phyloP scores from a whole-genome alignment of 2,329 filamentous ascomycete genomes.

The Arthrobotrys musiformis region DNA sequence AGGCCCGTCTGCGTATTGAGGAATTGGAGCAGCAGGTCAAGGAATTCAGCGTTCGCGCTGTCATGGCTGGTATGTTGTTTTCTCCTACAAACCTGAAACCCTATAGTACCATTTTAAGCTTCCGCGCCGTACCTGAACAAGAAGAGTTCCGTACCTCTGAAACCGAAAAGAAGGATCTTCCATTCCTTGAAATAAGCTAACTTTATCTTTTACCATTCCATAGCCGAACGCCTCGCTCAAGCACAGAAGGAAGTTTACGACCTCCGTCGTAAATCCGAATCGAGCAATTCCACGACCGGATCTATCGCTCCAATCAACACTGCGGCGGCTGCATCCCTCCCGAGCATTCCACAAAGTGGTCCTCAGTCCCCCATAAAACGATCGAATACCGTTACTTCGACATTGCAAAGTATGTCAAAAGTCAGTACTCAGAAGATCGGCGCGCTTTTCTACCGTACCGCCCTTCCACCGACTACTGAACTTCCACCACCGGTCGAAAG shows the following conservation, averaged over 20 bases:
- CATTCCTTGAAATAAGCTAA: constrained; percentile 9
- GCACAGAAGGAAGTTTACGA: constrained; percentile 78
- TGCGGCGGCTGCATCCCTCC: constrained; percentile 45
- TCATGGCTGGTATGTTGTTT: constrained; percentile 68
- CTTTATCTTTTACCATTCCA: background rate
- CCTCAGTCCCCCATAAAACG: constrained; percentile 20
- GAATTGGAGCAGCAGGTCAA: constrained; percentile 78
- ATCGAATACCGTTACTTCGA: constrained; percentile 58
- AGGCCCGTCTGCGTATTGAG: constrained; percentile 71
- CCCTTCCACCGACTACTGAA: constrained; percentile 59
- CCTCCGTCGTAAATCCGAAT: constrained; percentile 48
- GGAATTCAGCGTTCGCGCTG: constrained; percentile 76
- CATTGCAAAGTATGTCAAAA: constrained; percentile 44
- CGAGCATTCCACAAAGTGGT: constrained; percentile 39
- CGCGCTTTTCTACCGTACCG: constrained; percentile 47
- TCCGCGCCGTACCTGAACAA: background rate
- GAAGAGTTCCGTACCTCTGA: constrained; percentile 3
- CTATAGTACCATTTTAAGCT: background rate
- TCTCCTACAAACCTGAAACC: background rate
- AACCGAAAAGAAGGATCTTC: background rate
- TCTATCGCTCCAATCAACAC: constrained; percentile 62
- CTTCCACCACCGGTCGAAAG: constrained; percentile 59
- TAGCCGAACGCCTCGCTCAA: constrained; percentile 71
- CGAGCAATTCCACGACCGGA: constrained; percentile 3
- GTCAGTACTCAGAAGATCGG: constrained; percentile 27